Base-by-base conservation (phyloP, 306 rosid species). In the Begonia masoniana region DNA sequence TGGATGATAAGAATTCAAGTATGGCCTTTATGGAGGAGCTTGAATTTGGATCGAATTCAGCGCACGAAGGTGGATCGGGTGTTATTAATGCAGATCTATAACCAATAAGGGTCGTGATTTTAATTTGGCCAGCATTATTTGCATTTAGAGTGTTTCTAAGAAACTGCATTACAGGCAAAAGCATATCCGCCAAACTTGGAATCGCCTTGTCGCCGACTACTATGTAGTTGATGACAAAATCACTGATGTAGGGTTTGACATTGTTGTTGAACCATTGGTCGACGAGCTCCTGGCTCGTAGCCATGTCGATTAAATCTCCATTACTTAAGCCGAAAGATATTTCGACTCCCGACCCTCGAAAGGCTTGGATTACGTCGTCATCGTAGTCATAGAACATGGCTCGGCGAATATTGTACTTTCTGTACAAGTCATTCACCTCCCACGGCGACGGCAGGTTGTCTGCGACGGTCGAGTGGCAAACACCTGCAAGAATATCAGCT, bases 31-130 rank as follows among this genome's bases (percentile, higher is more conserved):
- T 12, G 7, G 9, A 21, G 1, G 7, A 12, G 15, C 19, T 10
- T 0, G 48, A 9, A 4, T 31, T 51, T 3, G 49, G 3, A 14
- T 62, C 8, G 52, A 74, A 78, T 2, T 6, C 41, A 2, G 59
- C 68, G 8, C 10, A 11, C 0, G 76, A 68, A 0, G 85, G 81
- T 4, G 74, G 81, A 36, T 11, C 54, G 0, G 73, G 47, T 2
- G 26, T 4, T 1, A 15, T 11, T 14, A 71, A 51, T 4, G 10
- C 58, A 0, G 17, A 0, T 2, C 19, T 1, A 15, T 9, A 11
- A 1, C 69, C 58, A 10, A 79, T 42, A 2, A 62, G 64, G 1
- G 82, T 79, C 8, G 74, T 60, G 15, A 72, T 42, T 36, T 70
- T 66, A 7, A 71, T 53, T 10, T 58, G 24, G 13, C 4, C 14